Conservation (phyloP, 176 grass and related monocot genomes). For the Aechmea fasciata region DNA sequence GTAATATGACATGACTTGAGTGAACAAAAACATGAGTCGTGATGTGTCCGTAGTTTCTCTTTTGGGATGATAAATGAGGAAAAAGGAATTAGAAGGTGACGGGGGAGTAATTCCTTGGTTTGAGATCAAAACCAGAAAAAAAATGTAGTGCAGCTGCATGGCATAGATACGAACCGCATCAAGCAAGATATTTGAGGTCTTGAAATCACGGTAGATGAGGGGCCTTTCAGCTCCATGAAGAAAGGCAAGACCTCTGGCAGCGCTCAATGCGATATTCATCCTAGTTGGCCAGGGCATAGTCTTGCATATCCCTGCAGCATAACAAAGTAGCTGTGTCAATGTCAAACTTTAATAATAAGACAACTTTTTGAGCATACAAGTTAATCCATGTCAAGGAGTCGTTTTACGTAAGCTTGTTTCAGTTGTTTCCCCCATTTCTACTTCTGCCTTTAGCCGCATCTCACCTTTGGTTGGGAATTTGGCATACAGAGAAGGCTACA, state of each 20-base stretch:
- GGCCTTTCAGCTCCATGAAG: conserved; percentile 52
- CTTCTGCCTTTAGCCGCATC: too few species aligned
- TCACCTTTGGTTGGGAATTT: too few species aligned
- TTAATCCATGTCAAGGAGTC: neutral
- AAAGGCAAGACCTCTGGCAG: conserved; percentile 58
- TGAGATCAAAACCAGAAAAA: neutral
- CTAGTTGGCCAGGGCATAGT: conserved; percentile 44
- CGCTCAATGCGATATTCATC: conserved; percentile 39
- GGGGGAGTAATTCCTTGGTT: neutral
- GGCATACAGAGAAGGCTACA: too few species aligned
- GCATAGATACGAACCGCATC: conserved; percentile 27
- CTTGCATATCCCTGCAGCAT: conserved; percentile 23
- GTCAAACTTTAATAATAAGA: neutral
- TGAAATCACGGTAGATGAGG: conserved; percentile 80
- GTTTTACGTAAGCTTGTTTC: neutral
- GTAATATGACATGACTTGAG: neutral
- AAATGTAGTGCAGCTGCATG: neutral
- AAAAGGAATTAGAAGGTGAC: neutral
- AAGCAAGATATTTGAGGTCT: conserved; percentile 80
- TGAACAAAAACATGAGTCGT: neutral
- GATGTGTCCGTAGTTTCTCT: neutral
- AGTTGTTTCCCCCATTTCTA: too few species aligned
- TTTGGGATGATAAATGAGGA: neutral
- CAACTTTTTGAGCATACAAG: neutral
- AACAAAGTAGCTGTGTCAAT: conserved; percentile 7